Percentiles rank a stretch among this genome's conserved stretches.
phyloP scores from a whole-genome alignment of 371 early-diverging fungal genomes.

The Batrachochytrium dendrobatidis region DNA sequence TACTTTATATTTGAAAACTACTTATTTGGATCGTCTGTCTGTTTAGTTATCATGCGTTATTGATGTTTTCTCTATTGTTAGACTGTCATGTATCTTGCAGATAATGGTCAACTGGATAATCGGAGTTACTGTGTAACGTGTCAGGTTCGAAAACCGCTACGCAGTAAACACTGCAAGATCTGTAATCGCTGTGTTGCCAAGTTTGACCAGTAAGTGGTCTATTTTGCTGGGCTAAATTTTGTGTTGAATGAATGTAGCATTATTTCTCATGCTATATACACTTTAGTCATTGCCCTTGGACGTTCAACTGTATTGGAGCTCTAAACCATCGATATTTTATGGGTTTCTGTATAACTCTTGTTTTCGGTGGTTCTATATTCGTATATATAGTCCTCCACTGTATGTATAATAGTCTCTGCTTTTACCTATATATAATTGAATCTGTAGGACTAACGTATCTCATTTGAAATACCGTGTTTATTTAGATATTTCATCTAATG shows the following conservation, averaged over 20 bases:
- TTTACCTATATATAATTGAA: too few species aligned
- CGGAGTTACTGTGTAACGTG: slow-evolving; percentile 72
- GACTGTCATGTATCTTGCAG: slow-evolving; percentile 58
- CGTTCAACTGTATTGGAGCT: slow-evolving; percentile 69
- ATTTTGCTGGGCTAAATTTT: background rate
- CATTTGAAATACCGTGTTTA: background rate
- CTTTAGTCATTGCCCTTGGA: slow-evolving; percentile 93
- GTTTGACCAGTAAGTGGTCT: slow-evolving; percentile 83
- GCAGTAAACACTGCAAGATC: slow-evolving; percentile 96
- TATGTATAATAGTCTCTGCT: slow-evolving; percentile 49
- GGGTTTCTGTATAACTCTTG: slow-evolving; percentile 58
- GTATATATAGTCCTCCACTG: slow-evolving; percentile 55
- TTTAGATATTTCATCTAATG: background rate
- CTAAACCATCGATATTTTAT: slow-evolving; percentile 81
- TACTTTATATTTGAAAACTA: too few species aligned
- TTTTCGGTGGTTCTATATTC: slow-evolving; percentile 29
- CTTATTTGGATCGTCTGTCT: too few species aligned
- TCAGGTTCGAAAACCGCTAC: slow-evolving; percentile 73
- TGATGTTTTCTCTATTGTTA: slow-evolving; percentile 22
- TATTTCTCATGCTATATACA: background rate
- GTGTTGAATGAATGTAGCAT: background rate
- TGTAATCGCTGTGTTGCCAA: slow-evolving; percentile 96
- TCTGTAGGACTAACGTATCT: too few species aligned
- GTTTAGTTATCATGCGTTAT: background rate
- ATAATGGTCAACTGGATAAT: slow-evolving; percentile 59